Percentiles rank a stretch among this genome's conserved stretches.
These are phyloP conservation scores for Zychaea mexicana DNA, from an alignment of 371 early-diverging fungal species.

Conservation along the genomic window DNA sequence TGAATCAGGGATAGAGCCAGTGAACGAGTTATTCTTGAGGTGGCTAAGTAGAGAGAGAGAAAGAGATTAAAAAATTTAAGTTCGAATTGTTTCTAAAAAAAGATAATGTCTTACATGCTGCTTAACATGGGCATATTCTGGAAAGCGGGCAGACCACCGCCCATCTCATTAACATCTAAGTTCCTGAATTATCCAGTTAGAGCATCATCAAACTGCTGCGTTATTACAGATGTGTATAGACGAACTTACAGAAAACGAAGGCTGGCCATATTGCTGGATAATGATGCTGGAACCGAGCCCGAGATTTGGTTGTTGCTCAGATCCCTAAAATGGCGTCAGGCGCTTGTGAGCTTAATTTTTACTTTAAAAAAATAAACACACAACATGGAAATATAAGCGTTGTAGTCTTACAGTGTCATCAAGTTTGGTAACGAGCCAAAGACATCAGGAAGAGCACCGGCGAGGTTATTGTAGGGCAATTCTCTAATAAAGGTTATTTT, in stretches of 20 bases:
- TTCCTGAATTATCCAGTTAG: slow-evolving; percentile 23
- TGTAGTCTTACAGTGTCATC: slow-evolving; percentile 45
- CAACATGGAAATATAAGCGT: too few species aligned
- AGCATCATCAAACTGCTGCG: neutral
- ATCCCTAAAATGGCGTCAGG: slow-evolving; percentile 30
- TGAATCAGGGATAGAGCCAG: slow-evolving; percentile 39
- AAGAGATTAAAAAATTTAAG: neutral
- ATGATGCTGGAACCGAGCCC: slow-evolving; percentile 44
- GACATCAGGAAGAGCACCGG: slow-evolving; percentile 49
- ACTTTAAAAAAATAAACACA: neutral
- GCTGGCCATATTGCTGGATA: slow-evolving; percentile 21
- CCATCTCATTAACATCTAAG: slow-evolving; percentile 35
- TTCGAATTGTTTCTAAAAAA: neutral
- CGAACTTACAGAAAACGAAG: slow-evolving; percentile 29
- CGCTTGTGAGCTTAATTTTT: too few species aligned
- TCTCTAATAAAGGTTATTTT: slow-evolving; percentile 23
- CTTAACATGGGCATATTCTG: slow-evolving; percentile 24
- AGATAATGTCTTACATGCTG: slow-evolving; percentile 26
- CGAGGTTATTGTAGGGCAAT: slow-evolving; percentile 47
- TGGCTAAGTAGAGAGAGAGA: slow-evolving; percentile 28
- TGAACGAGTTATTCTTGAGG: slow-evolving; percentile 44
- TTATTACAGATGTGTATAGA: too few species aligned
- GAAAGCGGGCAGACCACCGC: slow-evolving; percentile 33
- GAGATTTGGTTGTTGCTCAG: slow-evolving; percentile 53
- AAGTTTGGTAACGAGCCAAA: slow-evolving; percentile 41